Percentiles rank a stretch among this genome's conserved stretches.
Evolutionary conservation across 805 yeast species (phyloP).

Genomic region (Metschnikowia noctiluminum): DNA sequence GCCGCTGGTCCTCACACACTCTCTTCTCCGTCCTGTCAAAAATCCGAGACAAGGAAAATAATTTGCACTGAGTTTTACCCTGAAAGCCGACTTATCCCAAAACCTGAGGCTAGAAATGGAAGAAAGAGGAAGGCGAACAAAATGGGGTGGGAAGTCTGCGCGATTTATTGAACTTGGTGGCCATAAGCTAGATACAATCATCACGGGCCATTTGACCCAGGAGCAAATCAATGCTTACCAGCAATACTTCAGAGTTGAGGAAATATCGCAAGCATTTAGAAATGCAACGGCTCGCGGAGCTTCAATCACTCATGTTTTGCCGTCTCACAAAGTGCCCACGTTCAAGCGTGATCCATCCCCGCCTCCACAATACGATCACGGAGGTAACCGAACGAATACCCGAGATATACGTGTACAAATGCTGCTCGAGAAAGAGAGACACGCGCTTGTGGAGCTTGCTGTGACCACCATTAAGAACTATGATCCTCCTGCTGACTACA

Average conservation of each 20-base stretch:
- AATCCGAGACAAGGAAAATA: too few relatives aligned
- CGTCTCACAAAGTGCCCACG: constrained; percentile 38
- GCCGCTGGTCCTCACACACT: too few relatives aligned
- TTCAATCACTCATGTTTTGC: constrained; percentile 47
- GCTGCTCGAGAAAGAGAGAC: constrained; percentile 71
- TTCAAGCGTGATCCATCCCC: constrained; percentile 74
- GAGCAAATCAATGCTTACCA: constrained; percentile 82
- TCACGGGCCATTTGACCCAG: constrained; percentile 42
- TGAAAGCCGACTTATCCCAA: too few relatives aligned
- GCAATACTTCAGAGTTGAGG: constrained; percentile 70
- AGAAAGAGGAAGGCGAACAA: constrained; percentile 15
- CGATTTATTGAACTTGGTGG: constrained; percentile 15
- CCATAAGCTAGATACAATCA: constrained; percentile 26
- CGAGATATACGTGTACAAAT: constrained; percentile 57
- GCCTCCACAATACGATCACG: constrained; percentile 82
- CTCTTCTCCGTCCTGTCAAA: too few relatives aligned
- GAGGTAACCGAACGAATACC: constrained; percentile 84
- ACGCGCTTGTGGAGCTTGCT: constrained; percentile 72
- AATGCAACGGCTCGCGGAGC: constrained; percentile 22
- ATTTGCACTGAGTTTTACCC: too few relatives aligned
- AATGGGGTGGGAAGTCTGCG: constrained; percentile 18
- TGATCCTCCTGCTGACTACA: constrained; percentile 76
- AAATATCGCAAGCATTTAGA: constrained; percentile 60
- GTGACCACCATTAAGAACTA: constrained; percentile 69
- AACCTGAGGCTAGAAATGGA: constrained; percentile 1